Conservation (phyloP, 2,329 filamentous ascomycete genomes). For the Fusarium veterinarium region DNA sequence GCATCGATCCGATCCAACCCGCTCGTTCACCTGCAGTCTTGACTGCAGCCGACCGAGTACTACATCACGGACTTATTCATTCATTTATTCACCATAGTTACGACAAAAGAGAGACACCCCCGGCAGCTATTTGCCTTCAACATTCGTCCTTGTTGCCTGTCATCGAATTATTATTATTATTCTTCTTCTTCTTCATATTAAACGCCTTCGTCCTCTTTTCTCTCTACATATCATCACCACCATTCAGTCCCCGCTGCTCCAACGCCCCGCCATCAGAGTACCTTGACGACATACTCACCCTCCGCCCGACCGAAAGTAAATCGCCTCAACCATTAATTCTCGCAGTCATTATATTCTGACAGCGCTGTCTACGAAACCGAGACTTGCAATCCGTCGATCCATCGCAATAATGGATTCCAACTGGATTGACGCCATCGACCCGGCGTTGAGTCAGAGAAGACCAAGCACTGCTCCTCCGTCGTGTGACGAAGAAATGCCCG, state of each 20-base stretch:
- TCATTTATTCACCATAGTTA: background rate
- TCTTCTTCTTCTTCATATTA: background rate
- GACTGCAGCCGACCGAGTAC: background rate
- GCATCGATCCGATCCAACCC: constrained; percentile 38
- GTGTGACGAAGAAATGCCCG: constrained; percentile 27
- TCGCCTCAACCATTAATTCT: background rate
- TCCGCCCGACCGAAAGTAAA: constrained; percentile 33
- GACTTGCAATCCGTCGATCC: background rate
- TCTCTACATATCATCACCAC: background rate
- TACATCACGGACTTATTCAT: constrained; percentile 1
- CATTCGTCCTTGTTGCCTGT: background rate
- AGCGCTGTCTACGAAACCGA: background rate
- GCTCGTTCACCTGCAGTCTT: background rate
- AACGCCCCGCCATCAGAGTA: constrained; percentile 26
- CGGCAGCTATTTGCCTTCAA: background rate
- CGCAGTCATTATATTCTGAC: background rate
- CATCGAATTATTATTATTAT: background rate
- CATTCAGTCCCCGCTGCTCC: constrained; percentile 6
- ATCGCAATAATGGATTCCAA: background rate
- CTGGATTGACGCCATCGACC: background rate
- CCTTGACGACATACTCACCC: constrained; percentile 13
- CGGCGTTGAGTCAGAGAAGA: constrained; percentile 12
- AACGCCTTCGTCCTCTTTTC: background rate
- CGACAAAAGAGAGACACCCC: background rate
- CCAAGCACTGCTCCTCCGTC: constrained; percentile 36